Percentiles rank a stretch among this genome's conserved stretches.
phyloP scores from a whole-genome alignment of 2,329 filamentous ascomycete species.

The Hymenotorrendiella dingleyae region DNA sequence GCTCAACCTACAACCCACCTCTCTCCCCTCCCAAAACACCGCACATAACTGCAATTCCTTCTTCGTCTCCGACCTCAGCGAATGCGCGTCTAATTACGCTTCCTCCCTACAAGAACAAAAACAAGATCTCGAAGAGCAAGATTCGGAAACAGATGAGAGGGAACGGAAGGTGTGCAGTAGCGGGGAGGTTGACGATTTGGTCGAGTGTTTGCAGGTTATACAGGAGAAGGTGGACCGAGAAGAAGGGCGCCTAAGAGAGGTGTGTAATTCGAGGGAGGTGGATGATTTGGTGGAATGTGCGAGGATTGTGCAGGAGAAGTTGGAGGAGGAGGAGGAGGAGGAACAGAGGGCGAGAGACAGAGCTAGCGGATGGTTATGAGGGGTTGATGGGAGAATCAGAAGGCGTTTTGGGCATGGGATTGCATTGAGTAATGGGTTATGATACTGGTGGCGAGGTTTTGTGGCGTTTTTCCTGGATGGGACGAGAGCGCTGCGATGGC shows the following conservation, averaged over 20 bases:
- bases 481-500: too few relatives aligned
- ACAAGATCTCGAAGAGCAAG: neutral
- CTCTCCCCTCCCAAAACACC: neutral
- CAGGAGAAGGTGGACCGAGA: neutral
- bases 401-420: too few relatives aligned
- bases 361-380: too few relatives aligned
- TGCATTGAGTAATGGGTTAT: too few relatives aligned
- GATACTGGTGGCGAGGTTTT: too few relatives aligned
- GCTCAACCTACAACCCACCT: neutral
- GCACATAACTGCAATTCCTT: neutral
- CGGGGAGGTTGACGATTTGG: constrained; percentile 3
- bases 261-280: constrained; percentile 3
- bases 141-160: constrained; percentile 1
- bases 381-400: too few relatives aligned
- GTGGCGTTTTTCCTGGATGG: too few relatives aligned
- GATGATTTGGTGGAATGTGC: constrained; percentile 6
- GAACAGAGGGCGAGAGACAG: neutral
- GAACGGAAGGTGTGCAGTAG: neutral
- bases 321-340: neutral
- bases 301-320: neutral
- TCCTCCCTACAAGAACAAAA: neutral
- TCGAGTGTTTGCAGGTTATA: constrained; percentile 1
- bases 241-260: neutral
- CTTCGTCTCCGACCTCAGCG: neutral
- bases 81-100: too few relatives aligned